Conservation (phyloP, 164 flowering plant genomes). For the Vitis amurensis region DNA sequence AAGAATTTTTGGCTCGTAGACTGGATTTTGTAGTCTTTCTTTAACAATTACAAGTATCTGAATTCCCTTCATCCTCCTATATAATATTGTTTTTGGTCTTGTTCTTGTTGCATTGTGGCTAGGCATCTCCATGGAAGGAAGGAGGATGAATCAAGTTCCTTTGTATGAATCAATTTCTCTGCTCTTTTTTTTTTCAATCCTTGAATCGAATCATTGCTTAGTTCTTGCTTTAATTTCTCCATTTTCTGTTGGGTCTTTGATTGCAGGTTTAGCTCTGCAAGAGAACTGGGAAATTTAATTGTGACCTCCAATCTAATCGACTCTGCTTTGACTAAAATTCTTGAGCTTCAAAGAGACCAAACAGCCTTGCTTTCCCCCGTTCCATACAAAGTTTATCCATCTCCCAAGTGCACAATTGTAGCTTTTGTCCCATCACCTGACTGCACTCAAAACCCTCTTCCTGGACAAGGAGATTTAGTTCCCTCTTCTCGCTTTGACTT, state of each 20-base stretch:
- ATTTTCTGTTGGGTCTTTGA: neutral
- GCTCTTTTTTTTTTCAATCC: too few species aligned
- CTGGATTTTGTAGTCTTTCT: too few species aligned
- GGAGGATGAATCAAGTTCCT: too few species aligned
- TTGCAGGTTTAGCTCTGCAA: slow-evolving; percentile 34
- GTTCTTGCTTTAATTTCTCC: neutral
- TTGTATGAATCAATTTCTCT: too few species aligned
- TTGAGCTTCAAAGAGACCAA: neutral
- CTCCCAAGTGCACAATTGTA: slow-evolving; percentile 8
- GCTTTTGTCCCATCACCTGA: slow-evolving; percentile 26
- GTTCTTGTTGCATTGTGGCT: too few species aligned
- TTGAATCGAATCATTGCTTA: neutral
- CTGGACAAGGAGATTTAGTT: slow-evolving; percentile 10
- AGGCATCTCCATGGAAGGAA: too few species aligned
- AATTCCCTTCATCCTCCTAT: too few species aligned
- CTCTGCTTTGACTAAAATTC: slow-evolving; percentile 20
- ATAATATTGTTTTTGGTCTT: too few species aligned
- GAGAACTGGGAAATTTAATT: slow-evolving; percentile 27
- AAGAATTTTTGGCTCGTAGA: too few species aligned
- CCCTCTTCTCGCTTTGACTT: slow-evolving; percentile 22
- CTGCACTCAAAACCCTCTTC: neutral
- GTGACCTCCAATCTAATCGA: slow-evolving; percentile 23
- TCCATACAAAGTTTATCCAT: neutral
- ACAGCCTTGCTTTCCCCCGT: neutral
- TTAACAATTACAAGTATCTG: too few species aligned